Conservation (phyloP, 345 rosid species). For the Acer campestre region DNA sequence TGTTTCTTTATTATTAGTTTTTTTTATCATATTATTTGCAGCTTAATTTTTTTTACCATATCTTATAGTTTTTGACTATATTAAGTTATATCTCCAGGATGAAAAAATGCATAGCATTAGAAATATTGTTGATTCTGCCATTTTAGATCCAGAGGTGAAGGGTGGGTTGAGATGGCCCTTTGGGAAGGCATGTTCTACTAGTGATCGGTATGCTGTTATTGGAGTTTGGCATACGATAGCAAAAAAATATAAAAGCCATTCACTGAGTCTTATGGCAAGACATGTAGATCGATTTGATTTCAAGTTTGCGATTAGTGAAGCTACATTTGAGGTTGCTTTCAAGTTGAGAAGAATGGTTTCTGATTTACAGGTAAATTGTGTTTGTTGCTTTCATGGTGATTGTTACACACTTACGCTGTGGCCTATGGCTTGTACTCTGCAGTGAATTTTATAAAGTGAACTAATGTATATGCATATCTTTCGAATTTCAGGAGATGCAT, state of each 20-base stretch:
- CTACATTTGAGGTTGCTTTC: slow-evolving; percentile 40
- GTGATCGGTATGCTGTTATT: slow-evolving; percentile 40
- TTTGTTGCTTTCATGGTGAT: not conserved
- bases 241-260: slow-evolving; percentile 41
- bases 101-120: slow-evolving; percentile 49
- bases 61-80: too few species aligned
- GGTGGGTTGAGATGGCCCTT: slow-evolving; percentile 77
- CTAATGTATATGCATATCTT: too few species aligned
- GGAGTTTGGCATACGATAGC: slow-evolving; percentile 49
- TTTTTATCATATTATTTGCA: not conserved
- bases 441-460: too few species aligned
- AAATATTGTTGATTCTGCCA: slow-evolving; percentile 46
- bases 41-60: too few species aligned
- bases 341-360: slow-evolving; percentile 51
- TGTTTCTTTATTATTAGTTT: not conserved
- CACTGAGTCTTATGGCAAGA: slow-evolving; percentile 50
- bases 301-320: slow-evolving; percentile 40
- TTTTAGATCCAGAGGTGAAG: slow-evolving; percentile 58
- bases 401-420: too few species aligned
- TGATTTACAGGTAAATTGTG: slow-evolving; percentile 31
- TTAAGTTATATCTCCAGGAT: slow-evolving; percentile 41
- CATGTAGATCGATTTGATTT: slow-evolving; percentile 59
- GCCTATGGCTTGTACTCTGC: too few species aligned
- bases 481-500: too few species aligned
- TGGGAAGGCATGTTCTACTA: slow-evolving; percentile 45